Conservation (phyloP, 805 yeast species). For the Citeromyces matritensis region DNA sequence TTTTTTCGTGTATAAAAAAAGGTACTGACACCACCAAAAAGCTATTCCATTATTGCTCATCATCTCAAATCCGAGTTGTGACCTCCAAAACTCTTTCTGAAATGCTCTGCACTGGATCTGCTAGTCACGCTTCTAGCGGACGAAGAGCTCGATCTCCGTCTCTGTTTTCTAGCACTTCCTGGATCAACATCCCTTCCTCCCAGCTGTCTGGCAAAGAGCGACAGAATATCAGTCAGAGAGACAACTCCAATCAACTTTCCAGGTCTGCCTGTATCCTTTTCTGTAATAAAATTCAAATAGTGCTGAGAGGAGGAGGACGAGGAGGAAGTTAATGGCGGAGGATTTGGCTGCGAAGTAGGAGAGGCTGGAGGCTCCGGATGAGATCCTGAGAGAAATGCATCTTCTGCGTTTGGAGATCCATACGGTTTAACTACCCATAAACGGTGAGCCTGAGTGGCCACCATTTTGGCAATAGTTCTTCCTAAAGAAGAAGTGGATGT, state of each 20-base stretch:
- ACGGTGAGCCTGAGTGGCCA: slow-evolving; percentile 89
- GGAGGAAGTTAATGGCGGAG: slow-evolving; percentile 5
- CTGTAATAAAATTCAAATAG: slow-evolving; percentile 3
- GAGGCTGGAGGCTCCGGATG: background rate
- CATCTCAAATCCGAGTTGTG: too few relatives aligned
- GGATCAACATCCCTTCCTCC: slow-evolving; percentile 71
- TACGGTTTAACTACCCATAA: slow-evolving; percentile 66
- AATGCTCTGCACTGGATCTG: slow-evolving; percentile 21
- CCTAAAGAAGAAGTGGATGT: slow-evolving; percentile 67
- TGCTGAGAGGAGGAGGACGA: slow-evolving; percentile 4
- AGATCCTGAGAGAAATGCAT: background rate
- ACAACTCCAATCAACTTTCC: slow-evolving; percentile 87
- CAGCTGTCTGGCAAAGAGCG: slow-evolving; percentile 59
- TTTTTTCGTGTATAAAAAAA: too few relatives aligned
- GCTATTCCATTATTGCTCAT: too few relatives aligned
- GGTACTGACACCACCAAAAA: too few relatives aligned
- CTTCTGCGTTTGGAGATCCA: background rate
- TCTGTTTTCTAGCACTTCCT: slow-evolving; percentile 71
- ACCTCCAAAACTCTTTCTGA: slow-evolving; percentile 24
- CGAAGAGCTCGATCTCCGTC: slow-evolving; percentile 46
- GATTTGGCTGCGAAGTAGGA: slow-evolving; percentile 3
- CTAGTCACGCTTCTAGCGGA: slow-evolving; percentile 18
- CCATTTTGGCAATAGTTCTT: slow-evolving; percentile 84
- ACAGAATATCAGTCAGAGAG: slow-evolving; percentile 80
- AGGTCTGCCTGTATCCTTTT: slow-evolving; percentile 31